A percentile compares a stretch with the other conserved stretches of the same genome.
Conservation (phyloP, 768 basidiomycete genomes). For the Podaxis sp. region DNA sequence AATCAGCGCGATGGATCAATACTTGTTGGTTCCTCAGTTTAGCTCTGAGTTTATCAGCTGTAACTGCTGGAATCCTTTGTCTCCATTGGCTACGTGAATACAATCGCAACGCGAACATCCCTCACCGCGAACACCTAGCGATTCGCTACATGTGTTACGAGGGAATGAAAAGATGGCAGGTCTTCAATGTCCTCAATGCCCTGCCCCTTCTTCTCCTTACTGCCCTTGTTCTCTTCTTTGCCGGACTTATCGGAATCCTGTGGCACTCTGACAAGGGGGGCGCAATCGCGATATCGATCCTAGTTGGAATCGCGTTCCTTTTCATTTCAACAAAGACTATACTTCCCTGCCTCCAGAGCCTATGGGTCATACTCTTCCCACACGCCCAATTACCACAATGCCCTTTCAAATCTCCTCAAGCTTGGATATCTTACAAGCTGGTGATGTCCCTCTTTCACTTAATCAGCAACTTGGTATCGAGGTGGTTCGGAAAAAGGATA, state of each 20-base stretch:
- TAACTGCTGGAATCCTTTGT: conserved; percentile 14
- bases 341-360: conserved; percentile 13
- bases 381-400: neutral
- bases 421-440: neutral
- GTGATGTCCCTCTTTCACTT: neutral
- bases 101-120: conserved; percentile 10
- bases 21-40: conserved; percentile 15
- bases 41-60: conserved; percentile 13
- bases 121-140: conserved; percentile 3
- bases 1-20: conserved; percentile 9
- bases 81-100: conserved; percentile 20
- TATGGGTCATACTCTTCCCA: neutral
- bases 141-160: conserved; percentile 16
- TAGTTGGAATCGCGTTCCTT: conserved; percentile 8
- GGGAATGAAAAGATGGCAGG: conserved; percentile 14
- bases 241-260: conserved; percentile 15
- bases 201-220: conserved; percentile 14
- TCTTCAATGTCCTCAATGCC: conserved; percentile 14
- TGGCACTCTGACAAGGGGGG: conserved; percentile 10
- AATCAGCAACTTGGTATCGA: neutral
- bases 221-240: conserved; percentile 17
- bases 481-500: no score
- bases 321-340: conserved; percentile 11
- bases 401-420: neutral
- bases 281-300: conserved; percentile 5